phyloP scores from a whole-genome alignment of 2,329 filamentous ascomycete species.

The Trichoderma arundinaceum region DNA sequence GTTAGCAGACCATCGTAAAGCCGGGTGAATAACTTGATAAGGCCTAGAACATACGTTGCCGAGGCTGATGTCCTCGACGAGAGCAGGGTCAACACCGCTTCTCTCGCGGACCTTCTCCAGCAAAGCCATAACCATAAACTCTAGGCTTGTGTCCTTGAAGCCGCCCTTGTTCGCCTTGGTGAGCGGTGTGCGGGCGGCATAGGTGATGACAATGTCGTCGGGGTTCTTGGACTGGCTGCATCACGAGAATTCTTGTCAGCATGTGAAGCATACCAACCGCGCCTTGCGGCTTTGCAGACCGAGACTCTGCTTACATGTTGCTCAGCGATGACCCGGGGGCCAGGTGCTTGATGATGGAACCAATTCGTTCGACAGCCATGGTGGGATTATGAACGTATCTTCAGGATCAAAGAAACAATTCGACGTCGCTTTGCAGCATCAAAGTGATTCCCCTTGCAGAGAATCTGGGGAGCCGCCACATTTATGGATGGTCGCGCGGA shows the following conservation, averaged over 20 bases:
- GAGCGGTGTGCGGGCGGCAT: slow-evolving; percentile 86
- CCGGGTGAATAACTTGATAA: background rate
- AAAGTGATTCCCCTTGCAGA: slow-evolving; percentile 1
- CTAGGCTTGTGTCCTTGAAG: slow-evolving; percentile 91
- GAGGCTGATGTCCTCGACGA: slow-evolving; percentile 88
- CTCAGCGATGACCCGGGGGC: slow-evolving; percentile 73
- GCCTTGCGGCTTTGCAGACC: background rate
- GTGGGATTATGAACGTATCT: slow-evolving; percentile 38
- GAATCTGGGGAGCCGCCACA: slow-evolving; percentile 23
- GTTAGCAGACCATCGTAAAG: slow-evolving; percentile 13
- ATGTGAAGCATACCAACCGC: background rate
- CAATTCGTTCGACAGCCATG: slow-evolving; percentile 86
- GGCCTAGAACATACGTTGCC: slow-evolving; percentile 71
- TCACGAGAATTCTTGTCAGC: slow-evolving; percentile 27
- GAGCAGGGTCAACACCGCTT: slow-evolving; percentile 76
- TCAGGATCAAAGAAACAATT: background rate
- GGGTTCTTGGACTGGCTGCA: slow-evolving; percentile 85
- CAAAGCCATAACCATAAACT: slow-evolving; percentile 83
- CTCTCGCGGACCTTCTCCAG: slow-evolving; percentile 76
- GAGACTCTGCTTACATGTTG: slow-evolving; percentile 69
- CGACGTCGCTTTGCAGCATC: slow-evolving; percentile 6
- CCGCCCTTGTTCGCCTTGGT: slow-evolving; percentile 89
- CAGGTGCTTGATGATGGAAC: slow-evolving; percentile 86
- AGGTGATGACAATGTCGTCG: slow-evolving; percentile 95
- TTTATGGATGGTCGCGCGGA: slow-evolving; percentile 21